Evolutionary conservation across 2,329 filamentous ascomycete genomes (phyloP).

Genomic region (Venturia aucupariae): DNA sequence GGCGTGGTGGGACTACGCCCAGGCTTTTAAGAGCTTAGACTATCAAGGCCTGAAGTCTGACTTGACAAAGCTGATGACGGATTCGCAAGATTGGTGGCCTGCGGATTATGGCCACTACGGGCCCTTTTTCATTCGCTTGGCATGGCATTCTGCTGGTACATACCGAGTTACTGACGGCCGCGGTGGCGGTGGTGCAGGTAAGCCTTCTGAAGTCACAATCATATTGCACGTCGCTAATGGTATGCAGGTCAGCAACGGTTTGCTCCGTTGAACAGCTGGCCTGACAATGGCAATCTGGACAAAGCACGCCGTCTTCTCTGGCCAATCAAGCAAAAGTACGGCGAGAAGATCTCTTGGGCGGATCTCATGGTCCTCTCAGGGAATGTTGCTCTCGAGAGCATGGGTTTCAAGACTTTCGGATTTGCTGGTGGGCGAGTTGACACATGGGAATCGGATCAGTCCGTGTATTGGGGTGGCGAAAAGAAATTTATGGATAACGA

Average conservation of each 20-base stretch:
- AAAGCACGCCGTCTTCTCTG: slow-evolving; percentile 71
- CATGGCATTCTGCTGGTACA: slow-evolving; percentile 70
- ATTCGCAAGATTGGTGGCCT: slow-evolving; percentile 73
- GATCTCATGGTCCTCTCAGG: slow-evolving; percentile 63
- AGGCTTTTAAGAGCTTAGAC: slow-evolving; percentile 63
- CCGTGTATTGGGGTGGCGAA: slow-evolving; percentile 69
- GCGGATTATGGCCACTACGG: slow-evolving; percentile 75
- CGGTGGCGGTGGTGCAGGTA: slow-evolving; percentile 59
- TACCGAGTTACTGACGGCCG: slow-evolving; percentile 67
- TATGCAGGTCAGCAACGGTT: slow-evolving; percentile 56
- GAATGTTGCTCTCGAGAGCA: slow-evolving; percentile 67
- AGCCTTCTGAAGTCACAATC: neutral
- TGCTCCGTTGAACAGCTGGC: slow-evolving; percentile 73
- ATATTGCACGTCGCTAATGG: neutral
- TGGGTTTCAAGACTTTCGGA: slow-evolving; percentile 65
- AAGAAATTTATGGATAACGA: slow-evolving; percentile 64
- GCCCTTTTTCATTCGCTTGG: slow-evolving; percentile 69
- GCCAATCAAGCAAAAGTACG: slow-evolving; percentile 80
- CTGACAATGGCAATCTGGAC: slow-evolving; percentile 68
- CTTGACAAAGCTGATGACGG: slow-evolving; percentile 59
- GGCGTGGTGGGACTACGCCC: slow-evolving; percentile 62
- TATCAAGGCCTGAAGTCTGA: slow-evolving; percentile 66
- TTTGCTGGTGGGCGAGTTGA: slow-evolving; percentile 65
- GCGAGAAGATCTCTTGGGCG: slow-evolving; percentile 73
- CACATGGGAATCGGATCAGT: slow-evolving; percentile 66